Conservation (phyloP, 371 early-diverging fungal species). For the Basidiobolus meristosporus region DNA sequence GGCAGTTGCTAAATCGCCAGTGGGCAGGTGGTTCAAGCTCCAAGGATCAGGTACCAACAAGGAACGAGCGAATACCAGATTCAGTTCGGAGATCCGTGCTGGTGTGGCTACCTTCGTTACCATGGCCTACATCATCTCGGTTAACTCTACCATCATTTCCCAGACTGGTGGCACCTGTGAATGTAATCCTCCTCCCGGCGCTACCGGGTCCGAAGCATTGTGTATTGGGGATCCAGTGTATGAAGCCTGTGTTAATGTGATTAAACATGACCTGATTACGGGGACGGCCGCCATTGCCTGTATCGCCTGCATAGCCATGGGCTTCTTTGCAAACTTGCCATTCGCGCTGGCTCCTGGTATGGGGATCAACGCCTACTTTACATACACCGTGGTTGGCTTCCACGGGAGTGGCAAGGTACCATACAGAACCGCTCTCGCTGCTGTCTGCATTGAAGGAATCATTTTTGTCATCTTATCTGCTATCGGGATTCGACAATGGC, state of each 20-base stretch:
- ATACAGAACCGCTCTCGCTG: slow-evolving; percentile 49
- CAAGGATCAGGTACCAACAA: slow-evolving; percentile 29
- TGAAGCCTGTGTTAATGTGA: slow-evolving; percentile 27
- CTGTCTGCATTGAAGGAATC: slow-evolving; percentile 62
- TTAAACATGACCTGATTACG: slow-evolving; percentile 50
- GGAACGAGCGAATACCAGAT: slow-evolving; percentile 29
- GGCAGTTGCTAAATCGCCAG: slow-evolving; percentile 20
- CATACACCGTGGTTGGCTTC: slow-evolving; percentile 59
- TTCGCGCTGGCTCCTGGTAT: slow-evolving; percentile 62
- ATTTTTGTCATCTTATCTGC: slow-evolving; percentile 48
- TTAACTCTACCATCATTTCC: slow-evolving; percentile 54
- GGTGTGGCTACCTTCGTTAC: slow-evolving; percentile 49
- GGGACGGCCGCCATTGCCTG: no score
- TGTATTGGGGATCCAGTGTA: slow-evolving; percentile 19
- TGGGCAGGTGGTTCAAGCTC: slow-evolving; percentile 39
- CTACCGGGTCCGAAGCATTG: slow-evolving; percentile 10
- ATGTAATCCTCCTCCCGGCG: slow-evolving; percentile 22
- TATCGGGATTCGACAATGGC: slow-evolving; percentile 57
- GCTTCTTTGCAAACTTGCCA: slow-evolving; percentile 51
- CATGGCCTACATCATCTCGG: slow-evolving; percentile 51
- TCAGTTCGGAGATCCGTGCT: slow-evolving; percentile 44
- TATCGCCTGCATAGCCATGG: no score
- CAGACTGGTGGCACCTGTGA: slow-evolving; percentile 58
- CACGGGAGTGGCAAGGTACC: slow-evolving; percentile 46
- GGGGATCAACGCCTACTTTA: slow-evolving; percentile 68